These are phyloP conservation scores for Epichloe brachyelytri DNA, from an alignment of 2,329 filamentous ascomycete species.

Conservation along the genomic window DNA sequence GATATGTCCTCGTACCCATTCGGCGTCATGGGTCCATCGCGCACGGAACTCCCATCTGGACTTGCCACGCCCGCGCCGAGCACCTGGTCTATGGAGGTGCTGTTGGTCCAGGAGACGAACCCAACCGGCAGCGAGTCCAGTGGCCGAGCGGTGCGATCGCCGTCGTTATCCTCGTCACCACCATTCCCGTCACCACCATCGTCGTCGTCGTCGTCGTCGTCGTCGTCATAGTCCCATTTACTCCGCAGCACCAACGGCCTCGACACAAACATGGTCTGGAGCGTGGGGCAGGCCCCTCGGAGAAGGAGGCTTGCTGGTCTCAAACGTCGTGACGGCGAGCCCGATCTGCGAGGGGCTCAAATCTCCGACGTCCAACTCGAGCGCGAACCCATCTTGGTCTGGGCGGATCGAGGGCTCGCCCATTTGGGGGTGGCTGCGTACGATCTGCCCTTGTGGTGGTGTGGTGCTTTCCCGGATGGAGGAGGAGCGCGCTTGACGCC, in stretches of 20 bases:
- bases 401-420: conserved; percentile 10
- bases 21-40: conserved; percentile 39
- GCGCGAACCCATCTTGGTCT: conserved; percentile 8
- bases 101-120: conserved; percentile 17
- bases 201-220: neutral
- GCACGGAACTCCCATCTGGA: conserved; percentile 12
- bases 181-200: neutral
- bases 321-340: conserved; percentile 14
- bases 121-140: conserved; percentile 16
- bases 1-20: conserved; percentile 50
- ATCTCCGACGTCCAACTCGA: conserved; percentile 12
- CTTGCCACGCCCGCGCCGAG: conserved; percentile 18
- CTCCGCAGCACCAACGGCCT: conserved; percentile 3
- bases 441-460: neutral
- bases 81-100: conserved; percentile 31
- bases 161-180: conserved; percentile 21
- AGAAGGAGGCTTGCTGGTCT: conserved; percentile 11
- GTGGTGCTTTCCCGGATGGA: neutral
- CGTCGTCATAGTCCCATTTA: conserved; percentile 1
- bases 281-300: conserved; percentile 20
- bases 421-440: conserved; percentile 1
- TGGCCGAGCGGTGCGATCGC: conserved; percentile 25
- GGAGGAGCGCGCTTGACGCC: conserved; percentile 14
- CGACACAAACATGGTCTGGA: conserved; percentile 30
- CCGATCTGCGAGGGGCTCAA: conserved; percentile 8